Base-by-base conservation (phyloP, 495 filamentous ascomycete species). In the Niebla homalea region DNA sequence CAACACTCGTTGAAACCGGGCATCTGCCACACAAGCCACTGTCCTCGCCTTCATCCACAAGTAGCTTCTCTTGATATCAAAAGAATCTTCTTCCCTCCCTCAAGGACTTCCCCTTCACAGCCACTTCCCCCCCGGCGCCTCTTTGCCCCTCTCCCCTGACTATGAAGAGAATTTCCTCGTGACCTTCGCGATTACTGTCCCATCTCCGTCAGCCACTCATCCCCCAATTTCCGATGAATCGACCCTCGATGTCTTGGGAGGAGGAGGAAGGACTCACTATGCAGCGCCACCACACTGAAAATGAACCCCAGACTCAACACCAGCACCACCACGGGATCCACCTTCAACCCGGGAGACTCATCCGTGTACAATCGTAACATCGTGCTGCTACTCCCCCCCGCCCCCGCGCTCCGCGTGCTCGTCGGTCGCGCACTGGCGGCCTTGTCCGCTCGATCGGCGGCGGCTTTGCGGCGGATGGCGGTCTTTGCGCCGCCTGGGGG, bases 361-460 rank as follows among this genome's bases (percentile, higher is more conserved):
- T 98, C 92, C 36, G 92, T 98, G 77, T 98, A 98, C n/a, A 98
- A 84, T 68, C 72, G 87, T 67, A 98, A 78, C 92, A 98, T 98
- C 41, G 92, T 98, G 66, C 87, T 92, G 65, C 83, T 92, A 57
- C 89, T 95, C 51, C 92, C 92, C 52, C 92, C 92, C 10, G 93
- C 92, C 54, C 93, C 92, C 15, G 92, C 92, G 29, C 90, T 81
- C 54, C 93, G 76, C 48, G 92, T 98, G 64, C 85, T 90, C 65
- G 80, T 84, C 23, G 92, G 92, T 45, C 92, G 71, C 44, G 76
- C 81, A 81, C 94, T 98, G 55, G 89, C 88, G 49, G 87, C 76
- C 67, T 88, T 87, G 62, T 95, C 89, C 66, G 92, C 92, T 70
- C 93, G 83, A 66, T 98, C 92, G 51, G 90, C 90, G 3, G 92